Base-by-base conservation (phyloP, 306 rosid species). In the Sesbania bispinosa region DNA sequence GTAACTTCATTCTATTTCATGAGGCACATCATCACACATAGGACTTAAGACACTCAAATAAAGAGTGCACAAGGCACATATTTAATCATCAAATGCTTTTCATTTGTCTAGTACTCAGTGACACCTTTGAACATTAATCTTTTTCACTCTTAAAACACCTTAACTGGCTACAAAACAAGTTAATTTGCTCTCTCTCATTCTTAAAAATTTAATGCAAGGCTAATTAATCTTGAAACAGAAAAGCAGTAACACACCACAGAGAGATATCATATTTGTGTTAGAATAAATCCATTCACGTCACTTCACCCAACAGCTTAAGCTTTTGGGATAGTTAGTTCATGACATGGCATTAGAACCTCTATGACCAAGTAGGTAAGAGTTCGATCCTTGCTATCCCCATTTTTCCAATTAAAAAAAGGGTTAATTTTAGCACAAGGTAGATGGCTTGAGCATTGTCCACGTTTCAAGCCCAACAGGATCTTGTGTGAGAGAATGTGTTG, bases 161-260 rank as follows among this genome's bases (percentile, higher is more conserved):
- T 32, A 13, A 29, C 20, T 7, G 6, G 19, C 38, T 19, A 54
- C 0, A 13, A 9, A 54, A 41, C 47, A 52, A 46, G 39, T 20
- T 59, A 46, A 33, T 74, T 76, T 38, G 27, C 6, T 57, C 48
- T 33, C 51, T 30, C n/a, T 27, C 42, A 76, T 19, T 33, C 38
- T 62, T 24, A 53, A n/a, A 41, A 73, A 39, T 1, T 36, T 36
- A 23, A 29, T 16, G 16, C 16, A 39, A 35, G 18, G 42, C 54
- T 38, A 15, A 35, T 36, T 47, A 74, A 5, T 4, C 18, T 4
- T 23, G 1, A 32, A 66, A 53, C 30, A 32, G 10, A 21, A 19
- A 3, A 20, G 11, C 20, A 42, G 10, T 32, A 35, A 39, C 7
- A 71, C 23, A 57, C 16, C 26, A 24, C 1, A 47, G 27, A 64